These are phyloP conservation scores for Eimeria maxima DNA, from an alignment of 169 alveolate genomes.

Conservation along the genomic window DNA sequence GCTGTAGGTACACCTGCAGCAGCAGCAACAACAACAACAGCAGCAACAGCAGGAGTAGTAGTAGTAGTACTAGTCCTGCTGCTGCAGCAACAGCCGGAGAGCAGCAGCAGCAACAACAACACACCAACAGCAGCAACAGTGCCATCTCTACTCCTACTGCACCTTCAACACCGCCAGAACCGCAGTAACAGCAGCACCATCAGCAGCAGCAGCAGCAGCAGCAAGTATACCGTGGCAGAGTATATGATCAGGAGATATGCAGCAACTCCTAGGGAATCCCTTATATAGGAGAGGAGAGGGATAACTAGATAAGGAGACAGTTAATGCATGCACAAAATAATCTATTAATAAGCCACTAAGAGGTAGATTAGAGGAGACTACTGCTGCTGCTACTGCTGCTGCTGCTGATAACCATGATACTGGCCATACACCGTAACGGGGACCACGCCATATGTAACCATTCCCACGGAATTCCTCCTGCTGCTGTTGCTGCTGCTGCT, in stretches of 20 bases:
- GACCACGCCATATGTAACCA: constrained; percentile 37
- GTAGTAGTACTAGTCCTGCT: background rate
- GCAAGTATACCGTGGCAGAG: constrained; percentile 28
- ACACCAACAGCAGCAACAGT: no score
- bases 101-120: no score
- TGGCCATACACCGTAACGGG: background rate
- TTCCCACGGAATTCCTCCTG: background rate
- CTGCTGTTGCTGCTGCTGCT: constrained; percentile 25
- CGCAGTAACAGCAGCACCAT: no score
- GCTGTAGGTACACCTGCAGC: constrained; percentile 30
- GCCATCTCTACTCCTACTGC: no score
- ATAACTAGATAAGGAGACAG: background rate
- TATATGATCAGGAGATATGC: background rate
- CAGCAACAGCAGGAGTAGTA: background rate
- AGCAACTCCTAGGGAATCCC: constrained; percentile 12
- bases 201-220: no score
- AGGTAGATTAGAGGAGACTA: background rate
- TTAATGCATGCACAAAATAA: background rate
- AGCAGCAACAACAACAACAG: background rate
- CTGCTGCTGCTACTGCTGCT: background rate
- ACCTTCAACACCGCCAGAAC: no score
- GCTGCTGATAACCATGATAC: background rate
- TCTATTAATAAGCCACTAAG: constrained; percentile 1
- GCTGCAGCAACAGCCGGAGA: no score
- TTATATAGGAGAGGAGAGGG: background rate